Conservation (phyloP, 441 rosid genomes). For the Gossypium davidsonii region DNA sequence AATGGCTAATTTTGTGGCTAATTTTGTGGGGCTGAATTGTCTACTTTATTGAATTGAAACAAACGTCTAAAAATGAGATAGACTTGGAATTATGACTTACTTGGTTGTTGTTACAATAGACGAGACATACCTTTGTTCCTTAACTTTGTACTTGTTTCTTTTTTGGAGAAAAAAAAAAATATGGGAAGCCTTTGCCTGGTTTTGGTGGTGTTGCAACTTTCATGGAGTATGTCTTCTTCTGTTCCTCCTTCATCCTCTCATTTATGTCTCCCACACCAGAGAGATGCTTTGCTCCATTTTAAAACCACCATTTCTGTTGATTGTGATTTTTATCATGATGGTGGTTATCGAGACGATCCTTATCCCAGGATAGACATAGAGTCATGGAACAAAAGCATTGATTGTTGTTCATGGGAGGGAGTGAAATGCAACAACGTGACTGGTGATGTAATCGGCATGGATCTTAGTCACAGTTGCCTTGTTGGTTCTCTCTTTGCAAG, state of each 20-base stretch:
- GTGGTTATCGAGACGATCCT: neutral
- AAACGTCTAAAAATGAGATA: too few species aligned
- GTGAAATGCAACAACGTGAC: neutral
- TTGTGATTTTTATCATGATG: neutral
- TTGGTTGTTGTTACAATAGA: too few species aligned
- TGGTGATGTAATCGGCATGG: too few species aligned
- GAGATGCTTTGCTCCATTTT: neutral
- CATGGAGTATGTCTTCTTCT: neutral
- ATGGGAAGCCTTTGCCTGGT: neutral
- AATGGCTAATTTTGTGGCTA: too few species aligned
- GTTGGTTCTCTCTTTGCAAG: too few species aligned
- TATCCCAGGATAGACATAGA: neutral
- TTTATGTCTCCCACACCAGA: neutral
- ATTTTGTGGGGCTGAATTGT: too few species aligned
- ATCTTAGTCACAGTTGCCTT: too few species aligned
- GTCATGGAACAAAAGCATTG: neutral
- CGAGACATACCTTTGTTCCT: neutral
- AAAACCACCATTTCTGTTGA: neutral
- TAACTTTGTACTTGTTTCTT: neutral
- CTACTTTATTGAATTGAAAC: too few species aligned
- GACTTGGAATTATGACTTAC: too few species aligned
- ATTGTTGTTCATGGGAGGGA: slow-evolving; percentile 11
- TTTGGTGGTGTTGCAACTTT: neutral
- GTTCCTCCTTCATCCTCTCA: neutral
- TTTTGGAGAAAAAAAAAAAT: neutral